phyloP scores from a whole-genome alignment of 306 rosid genomes.

The Quercus ilex region DNA sequence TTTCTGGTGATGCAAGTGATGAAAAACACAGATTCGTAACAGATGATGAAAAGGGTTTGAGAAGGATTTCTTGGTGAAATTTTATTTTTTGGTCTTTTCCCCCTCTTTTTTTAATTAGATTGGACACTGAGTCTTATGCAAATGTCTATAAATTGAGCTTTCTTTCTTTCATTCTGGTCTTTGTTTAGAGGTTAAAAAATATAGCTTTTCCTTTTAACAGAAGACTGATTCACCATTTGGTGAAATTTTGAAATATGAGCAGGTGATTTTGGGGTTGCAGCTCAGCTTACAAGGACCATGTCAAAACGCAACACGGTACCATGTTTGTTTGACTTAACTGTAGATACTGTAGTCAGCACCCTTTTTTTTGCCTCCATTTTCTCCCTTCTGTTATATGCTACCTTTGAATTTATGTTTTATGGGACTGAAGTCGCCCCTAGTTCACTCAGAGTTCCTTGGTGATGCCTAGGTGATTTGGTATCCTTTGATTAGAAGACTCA shows the following conservation, averaged over 20 bases:
- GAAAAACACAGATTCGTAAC: neutral
- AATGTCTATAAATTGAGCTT: neutral
- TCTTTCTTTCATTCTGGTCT: neutral
- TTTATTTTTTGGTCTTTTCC: neutral
- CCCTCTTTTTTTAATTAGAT: neutral
- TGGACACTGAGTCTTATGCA: neutral
- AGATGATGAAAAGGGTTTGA: neutral
- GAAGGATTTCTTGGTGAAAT: neutral
- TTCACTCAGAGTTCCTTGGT: neutral
- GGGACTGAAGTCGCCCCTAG: neutral
- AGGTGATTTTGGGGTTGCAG: slow-evolving; percentile 99
- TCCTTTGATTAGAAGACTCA: neutral
- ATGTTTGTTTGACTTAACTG: slow-evolving; percentile 2
- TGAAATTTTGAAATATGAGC: slow-evolving; percentile 33
- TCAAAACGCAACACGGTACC: slow-evolving; percentile 98
- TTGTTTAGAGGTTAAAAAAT: neutral
- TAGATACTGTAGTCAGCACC: neutral
- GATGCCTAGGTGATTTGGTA: neutral
- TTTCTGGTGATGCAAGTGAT: neutral
- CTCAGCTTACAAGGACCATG: slow-evolving; percentile 98
- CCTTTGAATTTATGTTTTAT: neutral
- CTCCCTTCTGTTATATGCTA: neutral
- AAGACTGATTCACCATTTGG: neutral
- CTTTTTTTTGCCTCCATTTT: neutral
- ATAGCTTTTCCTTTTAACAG: neutral